phyloP scores from a whole-genome alignment of 164 flowering plant species.

The Cinnamomum chago region DNA sequence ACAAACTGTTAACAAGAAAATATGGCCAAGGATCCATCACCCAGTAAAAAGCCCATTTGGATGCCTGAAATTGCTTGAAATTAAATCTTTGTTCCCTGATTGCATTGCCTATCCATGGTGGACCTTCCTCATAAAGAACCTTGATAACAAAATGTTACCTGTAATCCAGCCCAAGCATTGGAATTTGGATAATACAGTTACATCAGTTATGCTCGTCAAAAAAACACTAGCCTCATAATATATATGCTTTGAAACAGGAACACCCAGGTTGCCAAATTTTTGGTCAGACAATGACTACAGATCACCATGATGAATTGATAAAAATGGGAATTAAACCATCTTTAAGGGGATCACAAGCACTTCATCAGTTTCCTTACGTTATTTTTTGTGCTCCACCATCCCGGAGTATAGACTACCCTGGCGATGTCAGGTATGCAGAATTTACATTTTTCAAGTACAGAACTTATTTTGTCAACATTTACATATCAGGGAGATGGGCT shows the following conservation, averaged over 20 bases:
- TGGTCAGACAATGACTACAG: slow-evolving; percentile 73
- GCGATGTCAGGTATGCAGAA: slow-evolving; percentile 66
- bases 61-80: background rate
- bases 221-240: background rate
- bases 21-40: background rate
- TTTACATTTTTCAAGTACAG: background rate
- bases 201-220: background rate
- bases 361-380: slow-evolving; percentile 58
- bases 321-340: slow-evolving; percentile 69
- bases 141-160: background rate
- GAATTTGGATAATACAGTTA: background rate
- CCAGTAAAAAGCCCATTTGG: background rate
- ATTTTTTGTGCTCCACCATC: slow-evolving; percentile 96
- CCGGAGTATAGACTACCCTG: slow-evolving; percentile 60
- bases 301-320: slow-evolving; percentile 83
- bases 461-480: background rate
- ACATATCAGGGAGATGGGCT: background rate
- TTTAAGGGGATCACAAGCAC: slow-evolving; percentile 35
- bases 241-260: slow-evolving; percentile 38
- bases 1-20: no score
- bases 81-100: background rate
- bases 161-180: background rate
- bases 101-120: background rate
- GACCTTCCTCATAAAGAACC: background rate
- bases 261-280: slow-evolving; percentile 69